These are phyloP conservation scores for Paramecium sexaurelia DNA, from an alignment of 73 alveolate species.

Conservation along the genomic window DNA sequence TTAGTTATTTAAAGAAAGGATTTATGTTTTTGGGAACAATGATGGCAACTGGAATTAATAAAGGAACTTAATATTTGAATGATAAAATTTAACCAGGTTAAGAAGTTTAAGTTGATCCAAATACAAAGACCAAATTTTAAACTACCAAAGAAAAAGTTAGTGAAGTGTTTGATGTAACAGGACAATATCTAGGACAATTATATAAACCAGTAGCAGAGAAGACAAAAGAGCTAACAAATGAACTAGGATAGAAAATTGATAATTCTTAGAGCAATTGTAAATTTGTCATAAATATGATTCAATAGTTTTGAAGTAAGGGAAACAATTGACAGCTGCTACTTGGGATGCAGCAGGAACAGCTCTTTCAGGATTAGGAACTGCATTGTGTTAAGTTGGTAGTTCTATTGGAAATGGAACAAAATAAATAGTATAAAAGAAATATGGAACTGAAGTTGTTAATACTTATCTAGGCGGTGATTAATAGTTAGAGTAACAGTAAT, in stretches of 20 bases:
- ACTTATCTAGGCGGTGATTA: constrained; percentile 19
- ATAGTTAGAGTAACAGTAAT: background rate
- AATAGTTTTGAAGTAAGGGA: background rate
- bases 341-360: constrained; percentile 64
- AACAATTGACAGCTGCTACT: constrained; percentile 21
- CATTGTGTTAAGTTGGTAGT: constrained; percentile 27
- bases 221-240: background rate
- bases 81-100: background rate
- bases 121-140: background rate
- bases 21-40: constrained; percentile 18
- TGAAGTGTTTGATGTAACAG: constrained; percentile 30
- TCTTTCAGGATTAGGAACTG: constrained; percentile 38
- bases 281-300: background rate
- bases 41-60: constrained; percentile 43
- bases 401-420: constrained; percentile 16
- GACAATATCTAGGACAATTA: constrained; percentile 12
- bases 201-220: constrained; percentile 50
- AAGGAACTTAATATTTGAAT: constrained; percentile 17
- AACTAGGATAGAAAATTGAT: constrained; percentile 15
- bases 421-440: constrained; percentile 21
- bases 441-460: constrained; percentile 39
- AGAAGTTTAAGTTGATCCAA: constrained; percentile 23
- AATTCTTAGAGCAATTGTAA: background rate
- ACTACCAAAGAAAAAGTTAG: constrained; percentile 18
- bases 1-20: constrained; percentile 9